Base-by-base conservation (phyloP, 306 rosid species). In the Trichosanthes cucumerina region DNA sequence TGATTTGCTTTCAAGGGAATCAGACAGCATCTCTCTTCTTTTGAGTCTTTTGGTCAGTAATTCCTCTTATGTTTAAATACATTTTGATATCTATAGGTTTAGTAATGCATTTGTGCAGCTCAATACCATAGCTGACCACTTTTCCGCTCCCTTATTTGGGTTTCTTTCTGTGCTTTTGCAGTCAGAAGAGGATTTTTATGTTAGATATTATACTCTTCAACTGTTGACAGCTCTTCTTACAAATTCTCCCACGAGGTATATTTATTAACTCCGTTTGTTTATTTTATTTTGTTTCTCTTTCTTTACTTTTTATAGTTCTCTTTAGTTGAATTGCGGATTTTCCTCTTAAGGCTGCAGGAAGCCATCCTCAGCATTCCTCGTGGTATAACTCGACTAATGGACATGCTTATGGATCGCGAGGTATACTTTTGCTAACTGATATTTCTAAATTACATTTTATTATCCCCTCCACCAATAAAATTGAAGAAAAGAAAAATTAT, bases 341-440 rank as follows among this genome's bases (percentile, higher is more conserved):
- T 80, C 77, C 24, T 85, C 82, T 85, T 86, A 81, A 92, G 98
- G 89, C 89, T 93, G 84, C 97, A 93, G 94, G 97, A 93, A 90
- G 92, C 94, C 69, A 93, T 93, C 85, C 89, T 93, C 85, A 88
- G 96, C 46, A 89, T 89, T 78, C 98, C 98, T 57, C 92, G 92
- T 76, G 96, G 97, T 81, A 92, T 93, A 81, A 93, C 98, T 78
- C 90, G 93, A 80, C 82, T 92, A 44, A 93, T 93, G 98, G 98
- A 93, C 85, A 93, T 93, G 98, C 97, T 90, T 79, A 92, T 92
- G 96, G 98, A 92, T 83, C 97, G 97, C 18, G 98, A 93, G 98
- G 98, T 93, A 88, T 79, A 79, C 41, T 50, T 57, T 74, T 63
- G 78, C 80, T 43, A 21, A 34, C 39, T 33, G 9, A 31, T 64